A percentile compares a stretch with the other conserved stretches of the same genome.
Conservation (phyloP, 192 early-diverging fungal genomes). For the Backusella australiensis region DNA sequence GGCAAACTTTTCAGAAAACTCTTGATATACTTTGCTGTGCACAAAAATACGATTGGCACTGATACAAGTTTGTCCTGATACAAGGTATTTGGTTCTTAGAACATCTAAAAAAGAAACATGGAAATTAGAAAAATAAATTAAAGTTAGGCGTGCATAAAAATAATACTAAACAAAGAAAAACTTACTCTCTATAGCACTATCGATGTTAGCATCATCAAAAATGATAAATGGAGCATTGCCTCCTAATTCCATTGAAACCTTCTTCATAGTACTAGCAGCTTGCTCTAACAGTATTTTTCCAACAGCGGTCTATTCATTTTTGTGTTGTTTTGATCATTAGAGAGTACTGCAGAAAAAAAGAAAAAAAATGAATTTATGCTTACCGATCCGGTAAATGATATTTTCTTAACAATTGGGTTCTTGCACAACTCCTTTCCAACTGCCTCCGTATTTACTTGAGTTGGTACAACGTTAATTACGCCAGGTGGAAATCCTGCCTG, state of each 20-base stretch:
- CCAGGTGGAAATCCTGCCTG: conserved; percentile 65
- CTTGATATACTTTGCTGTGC: conserved; percentile 60
- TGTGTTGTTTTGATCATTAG: not conserved
- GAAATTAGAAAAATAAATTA: conserved; percentile 5
- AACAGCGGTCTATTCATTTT: conserved; percentile 48
- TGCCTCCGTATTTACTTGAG: conserved; percentile 43
- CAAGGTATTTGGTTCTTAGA: conserved; percentile 51
- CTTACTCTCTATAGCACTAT: conserved; percentile 61
- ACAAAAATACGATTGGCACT: conserved; percentile 80
- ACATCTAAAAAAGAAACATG: conserved; percentile 6
- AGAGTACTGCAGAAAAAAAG: not conserved
- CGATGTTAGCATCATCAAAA: conserved; percentile 75
- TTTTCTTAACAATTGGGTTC: conserved; percentile 58
- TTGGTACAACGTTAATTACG: conserved; percentile 68
- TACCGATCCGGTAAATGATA: conserved; percentile 80
- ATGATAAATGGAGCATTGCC: conserved; percentile 83
- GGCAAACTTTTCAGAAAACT: conserved; percentile 58
- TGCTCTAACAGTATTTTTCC: conserved; percentile 66
- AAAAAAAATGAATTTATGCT: not conserved
- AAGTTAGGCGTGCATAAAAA: not conserved
- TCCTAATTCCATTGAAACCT: conserved; percentile 78
- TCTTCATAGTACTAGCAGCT: conserved; percentile 65
- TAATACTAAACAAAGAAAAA: not conserved
- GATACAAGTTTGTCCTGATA: conserved; percentile 82
- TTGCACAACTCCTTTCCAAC: conserved; percentile 60